A percentile compares a stretch with the other conserved stretches of the same genome.
These are phyloP conservation scores for Xylariaceae sp. DNA, from an alignment of 2,329 filamentous ascomycete genomes.

Conservation along the genomic window DNA sequence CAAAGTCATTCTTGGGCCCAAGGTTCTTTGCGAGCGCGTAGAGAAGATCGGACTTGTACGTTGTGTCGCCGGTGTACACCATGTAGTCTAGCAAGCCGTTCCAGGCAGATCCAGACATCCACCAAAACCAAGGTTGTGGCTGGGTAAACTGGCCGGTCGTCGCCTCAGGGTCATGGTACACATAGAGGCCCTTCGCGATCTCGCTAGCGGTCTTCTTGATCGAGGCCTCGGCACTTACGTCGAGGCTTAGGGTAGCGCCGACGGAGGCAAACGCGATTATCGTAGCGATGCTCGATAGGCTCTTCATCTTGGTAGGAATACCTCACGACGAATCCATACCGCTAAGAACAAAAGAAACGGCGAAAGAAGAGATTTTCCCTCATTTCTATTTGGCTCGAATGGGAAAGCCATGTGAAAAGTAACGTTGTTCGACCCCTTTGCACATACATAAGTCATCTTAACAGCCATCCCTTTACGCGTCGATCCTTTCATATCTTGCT, in stretches of 20 bases:
- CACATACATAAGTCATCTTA: too few species aligned
- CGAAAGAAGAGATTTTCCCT: not conserved
- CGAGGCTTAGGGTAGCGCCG: constrained; percentile 29
- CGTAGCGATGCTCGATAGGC: constrained; percentile 14
- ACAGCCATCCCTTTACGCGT: too few species aligned
- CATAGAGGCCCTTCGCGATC: constrained; percentile 35
- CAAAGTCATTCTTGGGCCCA: constrained; percentile 31
- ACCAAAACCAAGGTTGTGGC: constrained; percentile 40
- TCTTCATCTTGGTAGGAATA: constrained; percentile 22
- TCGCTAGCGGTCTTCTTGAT: constrained; percentile 30
- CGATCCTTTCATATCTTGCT: too few species aligned
- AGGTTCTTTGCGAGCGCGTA: constrained; percentile 28
- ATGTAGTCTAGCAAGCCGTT: constrained; percentile 34
- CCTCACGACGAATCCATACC: not conserved
- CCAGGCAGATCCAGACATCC: constrained; percentile 39
- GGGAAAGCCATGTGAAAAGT: not conserved
- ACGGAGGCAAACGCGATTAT: constrained; percentile 20
- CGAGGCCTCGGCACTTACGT: constrained; percentile 26
- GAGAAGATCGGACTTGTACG: constrained; percentile 29
- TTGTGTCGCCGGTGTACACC: constrained; percentile 30
- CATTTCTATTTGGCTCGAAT: not conserved
- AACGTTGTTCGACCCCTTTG: not conserved
- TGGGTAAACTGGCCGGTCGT: constrained; percentile 39
- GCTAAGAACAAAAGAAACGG: not conserved
- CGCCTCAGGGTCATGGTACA: constrained; percentile 34